Evolutionary conservation across 257 asterid species (phyloP), one percentile per base, ranked within the genome.

Genomic region (Solanum appendiculatum): DNA sequence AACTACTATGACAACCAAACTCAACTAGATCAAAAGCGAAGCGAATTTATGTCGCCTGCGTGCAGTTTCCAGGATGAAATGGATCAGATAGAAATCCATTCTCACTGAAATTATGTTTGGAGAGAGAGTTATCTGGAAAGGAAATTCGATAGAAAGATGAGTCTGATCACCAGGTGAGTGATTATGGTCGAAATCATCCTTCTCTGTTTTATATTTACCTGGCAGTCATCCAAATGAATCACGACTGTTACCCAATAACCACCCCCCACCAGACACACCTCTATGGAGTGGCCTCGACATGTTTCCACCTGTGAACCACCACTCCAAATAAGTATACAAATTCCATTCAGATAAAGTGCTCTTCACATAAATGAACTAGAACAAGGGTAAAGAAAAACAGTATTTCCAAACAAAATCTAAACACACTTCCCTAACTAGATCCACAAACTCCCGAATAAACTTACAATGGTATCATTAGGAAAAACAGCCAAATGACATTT

Each of bases 281-380:
- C 98, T 95, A 83, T 93, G 97, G 88, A 93, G 98, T 88, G 97
- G 95, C 95, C 94, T 95, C 18, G 95, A 88, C 99, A 97, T 97
- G 84, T 86, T 89, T 87, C 86, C 85, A 85, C 93, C 98, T 92
- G 91, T 89, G 80, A 84, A 88, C 86, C 23, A 88, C 92, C 92
- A 56, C 84, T 42, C 48, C n/a, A 87, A 86, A 88, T 77, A 69
- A 88, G 87, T 66, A 88, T 69, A 73, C 56, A 70, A 81, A 25
- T 64, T 64, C 18, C 7, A 25, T 64, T 25, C 72, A 27, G 72
- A 64, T 66, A 66, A 66, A 66, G 73, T 27, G 20, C 21, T 27
- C 73, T 66, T 6, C 37, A 29, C 34, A 1, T 3, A 14, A 6
- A 27, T 66, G 21, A 66, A 29, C 21, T 14, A 66, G 37, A 66